Conservation (phyloP, 1,284 basidiomycete species). For the Marasmius oreades region DNA sequence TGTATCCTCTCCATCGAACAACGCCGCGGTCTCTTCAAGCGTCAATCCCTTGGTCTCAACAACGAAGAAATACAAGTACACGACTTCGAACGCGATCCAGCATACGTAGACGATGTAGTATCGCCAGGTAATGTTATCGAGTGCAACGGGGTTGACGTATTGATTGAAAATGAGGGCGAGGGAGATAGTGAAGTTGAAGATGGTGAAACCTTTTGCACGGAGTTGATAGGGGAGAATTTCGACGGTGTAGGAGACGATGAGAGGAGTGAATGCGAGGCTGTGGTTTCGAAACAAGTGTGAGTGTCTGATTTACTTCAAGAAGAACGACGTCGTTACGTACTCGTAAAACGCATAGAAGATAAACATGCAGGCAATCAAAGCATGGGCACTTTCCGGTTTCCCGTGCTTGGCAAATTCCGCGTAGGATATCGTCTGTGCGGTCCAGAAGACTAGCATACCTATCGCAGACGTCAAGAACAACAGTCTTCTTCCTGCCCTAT, state of each 20-base stretch:
- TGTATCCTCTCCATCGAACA: conserved; percentile 60
- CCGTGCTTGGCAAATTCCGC: conserved; percentile 52
- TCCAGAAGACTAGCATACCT: conserved; percentile 74
- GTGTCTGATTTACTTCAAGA: neutral
- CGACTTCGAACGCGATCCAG: conserved; percentile 62
- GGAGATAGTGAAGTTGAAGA: conserved; percentile 68
- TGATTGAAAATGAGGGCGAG: conserved; percentile 75
- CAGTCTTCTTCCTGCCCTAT: conserved; percentile 56
- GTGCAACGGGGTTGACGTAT: conserved; percentile 76
- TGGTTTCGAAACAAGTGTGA: conserved; percentile 11
- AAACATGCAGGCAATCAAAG: conserved; percentile 77
- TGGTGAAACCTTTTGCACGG: conserved; percentile 76
- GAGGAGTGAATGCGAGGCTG: conserved; percentile 70
- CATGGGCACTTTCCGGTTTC: conserved; percentile 47
- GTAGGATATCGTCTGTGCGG: conserved; percentile 68
- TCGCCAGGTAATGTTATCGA: conserved; percentile 57
- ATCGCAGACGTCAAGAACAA: conserved; percentile 61
- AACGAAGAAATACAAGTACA: conserved; percentile 62
- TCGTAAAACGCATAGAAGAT: conserved; percentile 69
- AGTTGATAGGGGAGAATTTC: conserved; percentile 71
- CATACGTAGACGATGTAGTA: conserved; percentile 67
- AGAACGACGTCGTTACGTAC: conserved; percentile 33
- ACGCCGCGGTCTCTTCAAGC: conserved; percentile 71
- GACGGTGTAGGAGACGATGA: conserved; percentile 72
- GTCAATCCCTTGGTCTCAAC: conserved; percentile 71